Conservation (phyloP, 768 basidiomycete genomes). For the Rhodocollybia butyracea region DNA sequence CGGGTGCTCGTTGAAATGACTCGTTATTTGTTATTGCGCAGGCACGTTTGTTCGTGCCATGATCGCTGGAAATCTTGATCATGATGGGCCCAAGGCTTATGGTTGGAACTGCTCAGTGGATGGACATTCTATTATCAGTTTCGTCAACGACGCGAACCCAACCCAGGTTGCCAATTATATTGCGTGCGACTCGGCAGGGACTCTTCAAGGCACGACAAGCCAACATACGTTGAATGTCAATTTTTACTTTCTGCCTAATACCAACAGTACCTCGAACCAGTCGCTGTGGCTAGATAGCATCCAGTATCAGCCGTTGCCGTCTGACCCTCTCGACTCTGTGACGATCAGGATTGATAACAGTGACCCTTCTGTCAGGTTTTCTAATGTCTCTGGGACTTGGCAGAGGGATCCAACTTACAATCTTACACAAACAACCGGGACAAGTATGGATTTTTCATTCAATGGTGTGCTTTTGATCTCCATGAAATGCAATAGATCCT, state of each 20-base stretch:
- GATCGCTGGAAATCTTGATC: neutral
- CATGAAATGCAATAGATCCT: neutral
- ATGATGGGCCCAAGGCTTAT: neutral
- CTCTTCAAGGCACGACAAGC: neutral
- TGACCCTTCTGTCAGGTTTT: slow-evolving; percentile 1
- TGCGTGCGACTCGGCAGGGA: slow-evolving; percentile 1
- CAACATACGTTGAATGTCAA: slow-evolving; percentile 1
- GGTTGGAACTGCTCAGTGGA: slow-evolving; percentile 4
- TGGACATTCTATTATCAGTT: neutral
- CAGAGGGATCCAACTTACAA: neutral
- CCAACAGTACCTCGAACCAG: neutral
- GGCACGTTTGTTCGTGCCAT: slow-evolving; percentile 2
- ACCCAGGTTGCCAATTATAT: slow-evolving; percentile 4
- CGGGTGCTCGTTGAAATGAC: neutral
- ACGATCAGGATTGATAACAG: slow-evolving; percentile 1
- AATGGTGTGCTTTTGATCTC: neutral
- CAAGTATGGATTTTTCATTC: slow-evolving; percentile 1
- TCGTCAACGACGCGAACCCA: neutral
- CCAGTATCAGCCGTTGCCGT: neutral
- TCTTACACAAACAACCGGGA: neutral
- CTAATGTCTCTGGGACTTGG: slow-evolving; percentile 1
- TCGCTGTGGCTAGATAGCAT: slow-evolving; percentile 4
- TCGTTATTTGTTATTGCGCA: neutral
- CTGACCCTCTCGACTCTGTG: neutral
- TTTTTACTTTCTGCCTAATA: neutral